These are phyloP conservation scores for Metschnikowia lunata DNA, from an alignment of 805 yeast genomes.

Conservation along the genomic window DNA sequence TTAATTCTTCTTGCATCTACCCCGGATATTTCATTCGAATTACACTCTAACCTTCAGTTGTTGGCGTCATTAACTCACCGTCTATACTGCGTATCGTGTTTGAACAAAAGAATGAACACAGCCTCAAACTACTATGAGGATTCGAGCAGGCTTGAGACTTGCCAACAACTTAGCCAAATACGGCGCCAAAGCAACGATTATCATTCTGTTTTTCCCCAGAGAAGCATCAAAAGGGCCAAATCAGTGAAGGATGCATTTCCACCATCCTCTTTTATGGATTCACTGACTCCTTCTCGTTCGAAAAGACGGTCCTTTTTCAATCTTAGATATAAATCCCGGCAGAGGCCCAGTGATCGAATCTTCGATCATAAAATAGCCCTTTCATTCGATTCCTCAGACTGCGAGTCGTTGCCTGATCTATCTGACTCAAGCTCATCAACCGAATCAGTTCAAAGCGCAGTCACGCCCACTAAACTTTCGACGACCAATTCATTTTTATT, in stretches of 20 bases:
- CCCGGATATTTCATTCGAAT: not conserved
- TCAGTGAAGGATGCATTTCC: conserved; percentile 12
- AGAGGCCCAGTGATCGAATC: too few species aligned
- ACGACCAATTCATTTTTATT: conserved; percentile 1
- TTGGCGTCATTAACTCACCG: too few species aligned
- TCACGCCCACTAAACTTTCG: conserved; percentile 14
- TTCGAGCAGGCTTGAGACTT: not conserved
- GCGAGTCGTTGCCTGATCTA: conserved; percentile 37
- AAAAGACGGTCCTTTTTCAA: too few species aligned
- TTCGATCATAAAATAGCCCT: not conserved
- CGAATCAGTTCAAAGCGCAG: conserved; percentile 7
- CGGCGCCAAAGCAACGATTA: not conserved
- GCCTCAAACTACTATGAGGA: not conserved
- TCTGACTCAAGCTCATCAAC: conserved; percentile 25
- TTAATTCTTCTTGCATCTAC: not conserved
- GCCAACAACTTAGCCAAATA: not conserved
- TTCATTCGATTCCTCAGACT: conserved; percentile 21
- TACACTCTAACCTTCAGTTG: too few species aligned
- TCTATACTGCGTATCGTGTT: too few species aligned
- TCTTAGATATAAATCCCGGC: too few species aligned
- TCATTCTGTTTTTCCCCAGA: not conserved
- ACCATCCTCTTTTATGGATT: conserved; percentile 2
- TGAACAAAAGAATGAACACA: too few species aligned
- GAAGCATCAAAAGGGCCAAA: conserved; percentile 11
- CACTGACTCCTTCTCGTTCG: too few species aligned